Evolutionary conservation across 768 basidiomycete species (phyloP).

Genomic region (Macrolepiota fuliginosa): DNA sequence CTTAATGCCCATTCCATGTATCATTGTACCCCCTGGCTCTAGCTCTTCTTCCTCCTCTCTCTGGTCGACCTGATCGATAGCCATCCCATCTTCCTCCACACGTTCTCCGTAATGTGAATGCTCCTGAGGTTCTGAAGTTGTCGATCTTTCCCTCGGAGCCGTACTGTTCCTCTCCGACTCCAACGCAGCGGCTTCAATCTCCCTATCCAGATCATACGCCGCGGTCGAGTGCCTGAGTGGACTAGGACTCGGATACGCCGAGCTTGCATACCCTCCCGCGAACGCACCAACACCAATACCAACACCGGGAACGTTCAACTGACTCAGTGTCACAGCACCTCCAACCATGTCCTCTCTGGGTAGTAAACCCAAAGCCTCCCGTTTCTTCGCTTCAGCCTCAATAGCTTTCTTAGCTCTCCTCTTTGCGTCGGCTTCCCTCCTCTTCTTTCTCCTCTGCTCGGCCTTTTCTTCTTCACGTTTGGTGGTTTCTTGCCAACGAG

Average conservation of each 20-base stretch:
- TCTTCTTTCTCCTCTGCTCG: constrained; percentile 45
- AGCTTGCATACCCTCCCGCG: neutral
- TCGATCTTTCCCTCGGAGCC: neutral
- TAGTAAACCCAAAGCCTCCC: constrained; percentile 1
- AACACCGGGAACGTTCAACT: neutral
- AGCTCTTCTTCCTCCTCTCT: constrained; percentile 9
- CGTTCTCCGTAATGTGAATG: neutral
- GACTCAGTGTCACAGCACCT: neutral
- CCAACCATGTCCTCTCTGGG: constrained; percentile 1
- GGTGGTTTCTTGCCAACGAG: constrained; percentile 34
- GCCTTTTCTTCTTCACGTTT: constrained; percentile 49
- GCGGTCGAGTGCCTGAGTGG: constrained; percentile 43
- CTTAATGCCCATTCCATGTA: constrained; percentile 28
- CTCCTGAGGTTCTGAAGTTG: constrained; percentile 5
- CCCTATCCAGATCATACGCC: constrained; percentile 17
- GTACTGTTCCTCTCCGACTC: neutral
- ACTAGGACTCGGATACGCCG: constrained; percentile 37
- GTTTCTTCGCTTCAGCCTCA: constrained; percentile 5
- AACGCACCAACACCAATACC: neutral
- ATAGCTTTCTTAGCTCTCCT: constrained; percentile 17
- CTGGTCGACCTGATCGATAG: constrained; percentile 6
- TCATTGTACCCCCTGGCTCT: constrained; percentile 17
- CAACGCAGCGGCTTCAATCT: constrained; percentile 10
- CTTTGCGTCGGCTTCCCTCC: constrained; percentile 38
- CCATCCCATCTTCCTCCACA: neutral